phyloP scores from a whole-genome alignment of 2,329 filamentous ascomycete genomes.

The Beauveria asiatica region DNA sequence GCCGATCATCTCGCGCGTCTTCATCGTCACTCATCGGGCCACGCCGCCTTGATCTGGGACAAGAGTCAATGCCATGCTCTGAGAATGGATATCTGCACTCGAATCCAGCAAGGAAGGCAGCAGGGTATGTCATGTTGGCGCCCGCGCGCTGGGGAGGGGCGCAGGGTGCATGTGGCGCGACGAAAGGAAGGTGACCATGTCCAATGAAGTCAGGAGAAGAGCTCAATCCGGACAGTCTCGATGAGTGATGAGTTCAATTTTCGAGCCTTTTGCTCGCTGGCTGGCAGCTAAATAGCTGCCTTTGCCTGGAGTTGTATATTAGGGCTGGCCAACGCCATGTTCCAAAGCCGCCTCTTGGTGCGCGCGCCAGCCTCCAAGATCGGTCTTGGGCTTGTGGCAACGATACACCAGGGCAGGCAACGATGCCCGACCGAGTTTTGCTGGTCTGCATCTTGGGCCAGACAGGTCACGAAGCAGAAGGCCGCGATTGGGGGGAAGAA shows the following conservation, averaged over 20 bases:
- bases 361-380: neutral
- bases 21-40: too few species aligned
- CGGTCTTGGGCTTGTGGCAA: neutral
- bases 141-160: too few species aligned
- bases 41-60: too few species aligned
- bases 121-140: too few species aligned
- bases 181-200: too few species aligned
- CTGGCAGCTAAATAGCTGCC: too few species aligned
- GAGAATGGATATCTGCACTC: too few species aligned
- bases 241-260: neutral
- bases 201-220: neutral
- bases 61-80: too few species aligned
- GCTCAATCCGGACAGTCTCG: neutral
- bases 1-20: too few species aligned
- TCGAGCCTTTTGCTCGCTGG: neutral
- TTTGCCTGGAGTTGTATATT: neutral
- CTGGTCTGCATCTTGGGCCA: neutral
- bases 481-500: neutral
- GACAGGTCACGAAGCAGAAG: neutral
- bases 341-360: neutral
- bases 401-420: neutral
- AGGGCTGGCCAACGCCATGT: slow-evolving; percentile 1
- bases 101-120: too few species aligned
- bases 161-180: too few species aligned
- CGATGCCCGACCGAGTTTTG: slow-evolving; percentile 1